phyloP scores from a whole-genome alignment of 2,329 filamentous ascomycete genomes.

The Lachnellula arida region DNA sequence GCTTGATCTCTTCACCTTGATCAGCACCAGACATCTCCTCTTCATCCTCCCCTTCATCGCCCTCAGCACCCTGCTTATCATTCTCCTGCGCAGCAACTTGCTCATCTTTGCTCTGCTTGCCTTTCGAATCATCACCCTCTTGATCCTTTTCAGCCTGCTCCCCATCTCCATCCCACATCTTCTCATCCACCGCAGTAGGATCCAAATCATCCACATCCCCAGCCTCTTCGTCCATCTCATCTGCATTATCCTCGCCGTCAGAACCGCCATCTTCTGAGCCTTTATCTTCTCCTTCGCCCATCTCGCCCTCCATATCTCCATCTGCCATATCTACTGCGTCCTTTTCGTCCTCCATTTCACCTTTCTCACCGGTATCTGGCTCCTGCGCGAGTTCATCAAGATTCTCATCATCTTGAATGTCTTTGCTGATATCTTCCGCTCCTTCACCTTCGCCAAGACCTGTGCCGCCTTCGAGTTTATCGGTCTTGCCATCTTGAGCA shows the following conservation, averaged over 20 bases:
- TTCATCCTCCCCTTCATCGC: conserved; percentile 45
- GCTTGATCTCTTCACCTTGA: conserved; percentile 49
- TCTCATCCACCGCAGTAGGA: conserved; percentile 88
- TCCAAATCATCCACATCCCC: conserved; percentile 90
- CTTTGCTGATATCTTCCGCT: conserved; percentile 96
- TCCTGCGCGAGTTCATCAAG: conserved; percentile 87
- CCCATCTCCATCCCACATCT: conserved; percentile 93
- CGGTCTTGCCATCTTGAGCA: conserved; percentile 62
- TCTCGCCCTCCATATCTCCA: conserved; percentile 84
- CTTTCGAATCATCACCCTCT: conserved; percentile 67
- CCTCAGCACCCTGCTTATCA: conserved; percentile 53
- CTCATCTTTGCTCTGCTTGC: conserved; percentile 58
- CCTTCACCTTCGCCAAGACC: conserved; percentile 94
- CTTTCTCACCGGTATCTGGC: conserved; percentile 53
- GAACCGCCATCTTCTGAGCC: conserved; percentile 60
- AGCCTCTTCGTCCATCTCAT: conserved; percentile 84
- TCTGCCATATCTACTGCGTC: conserved; percentile 91
- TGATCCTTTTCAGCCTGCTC: conserved; percentile 78
- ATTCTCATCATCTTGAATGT: conserved; percentile 90
- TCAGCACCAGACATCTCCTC: conserved; percentile 59
- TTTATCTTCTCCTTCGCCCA: conserved; percentile 61
- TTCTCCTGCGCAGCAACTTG: conserved; percentile 44
- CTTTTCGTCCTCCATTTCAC: conserved; percentile 72
- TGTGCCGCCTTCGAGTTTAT: conserved; percentile 84
- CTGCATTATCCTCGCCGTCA: conserved; percentile 59